A percentile compares a stretch with the other conserved stretches of the same genome.
phyloP scores from a whole-genome alignment of 2,329 filamentous ascomycete genomes.

The Neonectria hederae region DNA sequence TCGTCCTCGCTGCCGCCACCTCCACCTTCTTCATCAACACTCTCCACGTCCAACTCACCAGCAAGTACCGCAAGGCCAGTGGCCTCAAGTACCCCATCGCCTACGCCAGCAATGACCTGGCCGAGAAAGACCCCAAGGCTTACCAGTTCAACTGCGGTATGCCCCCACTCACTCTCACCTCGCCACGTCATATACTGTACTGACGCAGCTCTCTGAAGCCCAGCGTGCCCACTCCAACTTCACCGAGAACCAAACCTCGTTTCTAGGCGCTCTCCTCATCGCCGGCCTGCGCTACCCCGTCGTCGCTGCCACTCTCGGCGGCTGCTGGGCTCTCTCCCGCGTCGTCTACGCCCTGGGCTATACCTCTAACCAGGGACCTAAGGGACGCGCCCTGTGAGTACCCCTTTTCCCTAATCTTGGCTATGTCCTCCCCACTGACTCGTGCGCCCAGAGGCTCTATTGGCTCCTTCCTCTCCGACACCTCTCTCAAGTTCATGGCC shows the following conservation, averaged over 20 bases:
- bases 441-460: conserved; percentile 47
- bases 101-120: conserved; percentile 65
- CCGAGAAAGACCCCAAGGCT: conserved; percentile 63
- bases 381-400: conserved; percentile 54
- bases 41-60: conserved; percentile 60
- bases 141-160: conserved; percentile 70
- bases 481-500: conserved; percentile 54
- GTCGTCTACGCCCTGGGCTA: conserved; percentile 67
- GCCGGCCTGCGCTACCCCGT: conserved; percentile 65
- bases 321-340: conserved; percentile 62
- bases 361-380: conserved; percentile 53
- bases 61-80: conserved; percentile 59
- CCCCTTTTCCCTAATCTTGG: not conserved
- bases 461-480: conserved; percentile 48
- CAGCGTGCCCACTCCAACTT: conserved; percentile 72
- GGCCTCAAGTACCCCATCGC: conserved; percentile 65
- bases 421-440: conserved; percentile 29
- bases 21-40: conserved; percentile 67
- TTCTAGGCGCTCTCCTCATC: conserved; percentile 63
- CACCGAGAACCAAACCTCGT: conserved; percentile 66
- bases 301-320: conserved; percentile 59
- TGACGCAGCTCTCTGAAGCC: conserved; percentile 45
- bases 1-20: conserved; percentile 67
- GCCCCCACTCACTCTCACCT: conserved; percentile 14
- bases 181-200: too few relatives aligned